A percentile compares a stretch with the other conserved stretches of the same genome.
Conservation (phyloP, 257 asterid species). For the Ilex aquifolium region DNA sequence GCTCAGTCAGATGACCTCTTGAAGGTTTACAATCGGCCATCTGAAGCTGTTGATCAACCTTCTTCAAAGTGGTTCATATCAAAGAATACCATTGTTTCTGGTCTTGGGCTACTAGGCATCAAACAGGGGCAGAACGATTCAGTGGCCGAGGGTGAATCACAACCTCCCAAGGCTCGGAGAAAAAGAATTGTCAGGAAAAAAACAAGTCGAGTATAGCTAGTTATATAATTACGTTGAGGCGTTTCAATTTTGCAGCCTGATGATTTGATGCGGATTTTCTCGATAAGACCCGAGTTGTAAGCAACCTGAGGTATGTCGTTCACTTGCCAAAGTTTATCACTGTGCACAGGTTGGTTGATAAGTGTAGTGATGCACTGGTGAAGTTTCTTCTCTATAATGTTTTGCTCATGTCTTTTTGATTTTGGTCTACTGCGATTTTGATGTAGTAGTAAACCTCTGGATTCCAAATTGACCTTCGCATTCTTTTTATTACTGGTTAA, state of each 20-base stretch:
- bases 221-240: background rate
- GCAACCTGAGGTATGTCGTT: no score
- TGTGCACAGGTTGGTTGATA: no score
- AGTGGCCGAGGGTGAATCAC: conserved; percentile 33
- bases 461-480: no score
- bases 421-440: no score
- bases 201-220: conserved; percentile 30
- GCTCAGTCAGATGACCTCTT: conserved; percentile 69
- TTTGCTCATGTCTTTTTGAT: no score
- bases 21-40: conserved; percentile 78
- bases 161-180: conserved; percentile 67
- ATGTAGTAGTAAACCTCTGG: no score
- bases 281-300: background rate
- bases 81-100: conserved; percentile 74
- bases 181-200: conserved; percentile 77
- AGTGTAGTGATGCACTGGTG: no score
- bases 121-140: conserved; percentile 48
- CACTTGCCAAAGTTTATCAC: no score
- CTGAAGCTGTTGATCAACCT: conserved; percentile 48
- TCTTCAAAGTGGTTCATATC: conserved; percentile 91
- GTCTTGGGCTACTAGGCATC: conserved; percentile 89
- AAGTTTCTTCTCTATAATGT: no score
- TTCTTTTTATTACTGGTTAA: no score
- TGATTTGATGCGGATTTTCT: background rate
- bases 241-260: no score